Evolutionary conservation across 2,329 filamentous ascomycete species (phyloP).

Genomic region (Scorias spongiosa): DNA sequence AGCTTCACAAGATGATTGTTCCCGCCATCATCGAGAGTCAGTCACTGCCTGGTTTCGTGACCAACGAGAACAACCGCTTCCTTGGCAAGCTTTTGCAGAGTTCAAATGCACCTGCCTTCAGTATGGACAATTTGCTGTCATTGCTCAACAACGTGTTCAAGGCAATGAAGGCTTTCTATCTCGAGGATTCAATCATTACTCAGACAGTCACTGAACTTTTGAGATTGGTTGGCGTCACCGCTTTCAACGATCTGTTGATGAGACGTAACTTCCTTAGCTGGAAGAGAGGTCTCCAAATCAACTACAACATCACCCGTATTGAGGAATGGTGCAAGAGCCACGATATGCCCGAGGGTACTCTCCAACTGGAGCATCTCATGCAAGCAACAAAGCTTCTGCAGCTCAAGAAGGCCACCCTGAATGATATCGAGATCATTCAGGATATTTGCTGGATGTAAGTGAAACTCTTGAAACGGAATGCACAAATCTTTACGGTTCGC

Average conservation of each 20-base stretch:
- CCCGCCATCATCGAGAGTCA: conserved; percentile 98
- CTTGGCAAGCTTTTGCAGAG: conserved; percentile 88
- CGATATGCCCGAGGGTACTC: conserved; percentile 95
- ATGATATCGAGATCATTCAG: conserved; percentile 99
- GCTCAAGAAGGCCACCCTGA: conserved; percentile 95
- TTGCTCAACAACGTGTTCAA: conserved; percentile 94
- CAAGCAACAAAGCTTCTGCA: conserved; percentile 98
- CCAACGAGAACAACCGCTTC: conserved; percentile 96
- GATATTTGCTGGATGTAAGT: conserved; percentile 99
- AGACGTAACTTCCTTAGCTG: conserved; percentile 95
- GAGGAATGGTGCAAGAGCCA: conserved; percentile 99
- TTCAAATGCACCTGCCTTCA: conserved; percentile 86
- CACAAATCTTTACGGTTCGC: not conserved
- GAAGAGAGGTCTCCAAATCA: conserved; percentile 98
- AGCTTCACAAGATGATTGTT: conserved; percentile 98
- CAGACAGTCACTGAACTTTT: conserved; percentile 92
- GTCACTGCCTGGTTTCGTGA: conserved; percentile 94
- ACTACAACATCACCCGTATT: conserved; percentile 98
- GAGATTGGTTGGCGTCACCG: conserved; percentile 84
- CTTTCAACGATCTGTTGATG: conserved; percentile 97
- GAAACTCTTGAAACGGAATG: not conserved
- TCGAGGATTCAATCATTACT: conserved; percentile 89
- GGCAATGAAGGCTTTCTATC: conserved; percentile 96
- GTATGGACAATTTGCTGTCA: conserved; percentile 96
- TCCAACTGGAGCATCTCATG: conserved; percentile 97